Conservation (phyloP, 208 protist genomes). For the Crithidia thermophila region DNA sequence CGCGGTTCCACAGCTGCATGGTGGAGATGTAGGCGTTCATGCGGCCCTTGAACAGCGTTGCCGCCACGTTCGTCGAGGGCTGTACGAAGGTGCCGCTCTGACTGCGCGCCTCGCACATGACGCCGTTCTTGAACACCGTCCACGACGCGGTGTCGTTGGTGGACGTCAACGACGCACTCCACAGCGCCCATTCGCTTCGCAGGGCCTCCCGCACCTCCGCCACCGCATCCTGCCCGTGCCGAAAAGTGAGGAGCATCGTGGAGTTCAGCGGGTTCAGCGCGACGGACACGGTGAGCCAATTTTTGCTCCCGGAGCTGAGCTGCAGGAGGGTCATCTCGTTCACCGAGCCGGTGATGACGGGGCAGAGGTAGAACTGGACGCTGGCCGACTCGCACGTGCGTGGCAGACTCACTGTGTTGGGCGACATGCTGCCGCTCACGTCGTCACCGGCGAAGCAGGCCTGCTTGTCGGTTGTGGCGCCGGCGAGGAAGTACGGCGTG, state of each 20-base stretch:
- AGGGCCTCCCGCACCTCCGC: conserved; percentile 73
- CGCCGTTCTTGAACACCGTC: conserved; percentile 75
- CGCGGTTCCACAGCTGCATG: conserved; percentile 58
- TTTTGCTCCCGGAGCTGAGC: conserved; percentile 43
- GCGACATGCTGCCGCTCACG: conserved; percentile 48
- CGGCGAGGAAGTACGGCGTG: conserved; percentile 44
- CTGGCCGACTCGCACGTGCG: conserved; percentile 67
- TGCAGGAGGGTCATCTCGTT: conserved; percentile 53
- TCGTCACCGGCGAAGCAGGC: conserved; percentile 33
- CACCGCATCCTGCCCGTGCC: conserved; percentile 61
- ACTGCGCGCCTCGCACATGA: conserved; percentile 41
- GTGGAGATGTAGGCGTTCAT: conserved; percentile 39
- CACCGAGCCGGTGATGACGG: conserved; percentile 29
- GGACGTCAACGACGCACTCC: conserved; percentile 70
- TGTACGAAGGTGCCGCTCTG: conserved; percentile 55
- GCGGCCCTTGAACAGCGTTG: conserved; percentile 22
- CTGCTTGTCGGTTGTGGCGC: conserved; percentile 15
- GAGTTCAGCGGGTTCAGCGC: conserved; percentile 43
- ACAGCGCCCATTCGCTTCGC: conserved; percentile 58
- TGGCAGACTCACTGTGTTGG: conserved; percentile 46
- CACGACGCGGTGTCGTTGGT: conserved; percentile 67
- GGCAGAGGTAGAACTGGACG: conserved; percentile 76
- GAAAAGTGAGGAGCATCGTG: conserved; percentile 58
- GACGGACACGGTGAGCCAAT: conserved; percentile 62
- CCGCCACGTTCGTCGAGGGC: conserved; percentile 16